Percentiles rank a stretch among this genome's conserved stretches.
phyloP scores from a whole-genome alignment of 768 basidiomycete genomes.

The Pleurotus sapidus region DNA sequence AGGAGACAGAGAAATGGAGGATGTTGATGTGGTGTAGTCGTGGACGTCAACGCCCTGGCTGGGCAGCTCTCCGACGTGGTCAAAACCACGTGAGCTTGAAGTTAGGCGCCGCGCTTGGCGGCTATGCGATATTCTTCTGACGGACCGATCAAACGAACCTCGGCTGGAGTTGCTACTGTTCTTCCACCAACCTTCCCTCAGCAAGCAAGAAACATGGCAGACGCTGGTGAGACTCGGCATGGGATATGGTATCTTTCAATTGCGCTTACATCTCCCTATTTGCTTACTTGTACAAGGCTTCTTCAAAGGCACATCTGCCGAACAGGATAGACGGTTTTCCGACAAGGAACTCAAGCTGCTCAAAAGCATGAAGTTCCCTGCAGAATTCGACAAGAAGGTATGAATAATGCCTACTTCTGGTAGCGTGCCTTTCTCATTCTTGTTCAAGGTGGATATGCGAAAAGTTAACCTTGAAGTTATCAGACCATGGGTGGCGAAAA shows the following conservation, averaged over 20 bases:
- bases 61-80: too few relatives aligned
- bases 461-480: constrained; percentile 94
- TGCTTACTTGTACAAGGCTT: constrained; percentile 50
- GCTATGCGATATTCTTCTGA: too few relatives aligned
- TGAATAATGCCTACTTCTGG: not conserved
- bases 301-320: constrained; percentile 88
- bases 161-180: not conserved
- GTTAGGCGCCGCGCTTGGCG: too few relatives aligned
- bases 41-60: too few relatives aligned
- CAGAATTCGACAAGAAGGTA: constrained; percentile 87
- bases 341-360: constrained; percentile 93
- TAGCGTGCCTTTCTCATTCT: not conserved
- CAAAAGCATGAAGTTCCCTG: constrained; percentile 87
- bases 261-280: constrained; percentile 17
- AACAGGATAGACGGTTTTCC: constrained; percentile 90
- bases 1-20: too few relatives aligned
- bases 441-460: constrained; percentile 80
- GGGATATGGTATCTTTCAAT: constrained; percentile 20
- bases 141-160: too few relatives aligned
- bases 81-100: too few relatives aligned
- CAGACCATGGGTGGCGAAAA: constrained; percentile 93
- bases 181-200: not conserved
- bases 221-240: constrained; percentile 44
- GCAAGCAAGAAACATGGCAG: constrained; percentile 42
- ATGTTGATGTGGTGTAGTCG: too few relatives aligned